Conservation (phyloP, 345 rosid species). For the Orychophragmus violaceus region DNA sequence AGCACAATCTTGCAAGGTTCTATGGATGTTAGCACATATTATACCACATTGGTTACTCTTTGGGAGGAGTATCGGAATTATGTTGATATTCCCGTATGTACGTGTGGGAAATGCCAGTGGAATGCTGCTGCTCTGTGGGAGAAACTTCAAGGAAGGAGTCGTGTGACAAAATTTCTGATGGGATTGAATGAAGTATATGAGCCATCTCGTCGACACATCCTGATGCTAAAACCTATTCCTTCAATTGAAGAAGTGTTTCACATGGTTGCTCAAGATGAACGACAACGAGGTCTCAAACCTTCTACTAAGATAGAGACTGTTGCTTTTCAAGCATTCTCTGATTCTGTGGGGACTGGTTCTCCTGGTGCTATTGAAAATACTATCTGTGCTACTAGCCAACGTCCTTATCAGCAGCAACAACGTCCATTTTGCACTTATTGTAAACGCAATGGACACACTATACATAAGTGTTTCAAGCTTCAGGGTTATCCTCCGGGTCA, state of each 20-base stretch:
- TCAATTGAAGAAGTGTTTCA: neutral
- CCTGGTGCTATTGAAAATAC: too few species aligned
- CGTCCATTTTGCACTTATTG: neutral
- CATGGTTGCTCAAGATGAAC: neutral
- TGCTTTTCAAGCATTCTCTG: neutral
- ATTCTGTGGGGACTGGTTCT: too few species aligned
- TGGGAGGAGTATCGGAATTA: neutral
- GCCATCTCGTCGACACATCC: neutral
- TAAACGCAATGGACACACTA: neutral
- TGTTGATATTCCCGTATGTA: neutral
- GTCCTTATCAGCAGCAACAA: neutral
- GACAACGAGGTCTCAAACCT: neutral
- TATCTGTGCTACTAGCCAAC: neutral
- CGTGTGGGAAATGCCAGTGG: neutral
- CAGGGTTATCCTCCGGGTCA: neutral
- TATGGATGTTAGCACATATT: neutral
- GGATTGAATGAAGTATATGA: neutral
- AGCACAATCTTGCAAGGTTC: neutral
- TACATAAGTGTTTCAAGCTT: neutral
- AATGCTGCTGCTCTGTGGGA: neutral
- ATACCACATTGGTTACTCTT: neutral
- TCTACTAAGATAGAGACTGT: neutral
- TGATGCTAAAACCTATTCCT: neutral
- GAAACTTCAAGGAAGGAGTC: neutral
- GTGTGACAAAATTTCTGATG: neutral